Evolutionary conservation across 2,329 filamentous ascomycete species (phyloP), one percentile per base, ranked within the genome.

Genomic region (Rhytidhysteron rufulum): DNA sequence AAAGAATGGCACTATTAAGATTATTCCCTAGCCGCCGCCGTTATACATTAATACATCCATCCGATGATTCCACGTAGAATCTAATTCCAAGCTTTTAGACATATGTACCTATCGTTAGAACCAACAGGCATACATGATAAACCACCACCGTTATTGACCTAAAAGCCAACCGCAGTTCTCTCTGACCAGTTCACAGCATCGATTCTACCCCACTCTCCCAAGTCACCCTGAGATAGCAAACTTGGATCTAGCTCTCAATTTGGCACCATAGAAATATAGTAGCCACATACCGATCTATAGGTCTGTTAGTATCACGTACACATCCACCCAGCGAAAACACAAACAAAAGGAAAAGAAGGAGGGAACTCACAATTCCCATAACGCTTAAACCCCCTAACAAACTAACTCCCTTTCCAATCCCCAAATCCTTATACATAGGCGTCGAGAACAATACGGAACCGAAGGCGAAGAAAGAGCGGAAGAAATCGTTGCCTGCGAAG

Each of bases 401-500:
- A 45, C 69, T 78, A 1, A 72, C 71, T 6, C 80, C 80, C 36
- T 66, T 68, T 4, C 68, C 77, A 35, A 83, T 72, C 24, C 79
- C 78, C 4, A 83, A 56, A 50, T 79, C 74, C 10, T 62, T 55
- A 44, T 73, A 83, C 38, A 83, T 66, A 10, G 79, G 78, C 31
- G 73, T 66, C 0, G 75, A 71, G 49, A 80, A 82, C 11, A 82
- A 55, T 24, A 83, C 68, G 20, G 74, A 74, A 1, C 71, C 78
- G 41, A 74, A 79, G 4, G 79, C 80, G 7, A 83, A 65, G 1
- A 76, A 70, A 3, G 50, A 55, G 25, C 79, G 63, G 15, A 80
- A 54, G 4, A 84, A 72, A 0, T 79, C 50, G 27, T 82, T 82
- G 3, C 79, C 80, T 1, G 82, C 81, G 2, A 84, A 72, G 0